Evolutionary conservation across 2,329 filamentous ascomycete species (phyloP), one percentile per base, ranked within the genome.

Genomic region (Epichloe baconii): DNA sequence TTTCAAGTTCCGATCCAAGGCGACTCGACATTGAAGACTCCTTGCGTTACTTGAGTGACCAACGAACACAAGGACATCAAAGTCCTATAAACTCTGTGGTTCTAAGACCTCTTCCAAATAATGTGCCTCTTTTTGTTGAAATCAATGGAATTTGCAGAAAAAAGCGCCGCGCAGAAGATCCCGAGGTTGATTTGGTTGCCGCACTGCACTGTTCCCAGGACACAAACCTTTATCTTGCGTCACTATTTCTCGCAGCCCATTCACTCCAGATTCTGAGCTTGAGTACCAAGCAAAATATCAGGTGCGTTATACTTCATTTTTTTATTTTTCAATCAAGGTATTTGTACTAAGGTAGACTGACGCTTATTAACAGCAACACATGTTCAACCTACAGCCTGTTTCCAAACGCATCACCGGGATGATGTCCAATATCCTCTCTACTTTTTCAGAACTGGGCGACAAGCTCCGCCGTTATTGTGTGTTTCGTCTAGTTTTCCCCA

Each of bases 161-260:
- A 55, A 65, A 66, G 52, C 62, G 63, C 51, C 57, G 49, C 50
- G 61, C 64, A 49, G 46, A 63, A 56, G 55, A 61, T 48, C 53
- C 58, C 41, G 64, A 66, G 57, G 54, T 63, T 48, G 62, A 65
- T 52, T 55, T 66, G 51, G 56, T 64, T 56, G 60, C 57, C 50
- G 54, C 59, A 35, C 37, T 55, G 37, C 55, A 57, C 52, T 52
- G 53, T 41, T 47, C 36, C 10, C 23, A 45, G 21, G 31, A 44
- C 21, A n/a, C 43, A 19, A 23, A 14, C 11, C 42, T 19, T 17
- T 17, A 44, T 49, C 49, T 19, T 23, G 10, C 38, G 53, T 58
- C 53, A 47, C 50, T n/a, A 41, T 49, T 44, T 31, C 31, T 47
- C 52, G 38, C 43, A 45, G 21, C 34, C 34, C 42, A n/a, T 40